Conservation (phyloP, 768 basidiomycete species). For the Wakefieldia striispora region DNA sequence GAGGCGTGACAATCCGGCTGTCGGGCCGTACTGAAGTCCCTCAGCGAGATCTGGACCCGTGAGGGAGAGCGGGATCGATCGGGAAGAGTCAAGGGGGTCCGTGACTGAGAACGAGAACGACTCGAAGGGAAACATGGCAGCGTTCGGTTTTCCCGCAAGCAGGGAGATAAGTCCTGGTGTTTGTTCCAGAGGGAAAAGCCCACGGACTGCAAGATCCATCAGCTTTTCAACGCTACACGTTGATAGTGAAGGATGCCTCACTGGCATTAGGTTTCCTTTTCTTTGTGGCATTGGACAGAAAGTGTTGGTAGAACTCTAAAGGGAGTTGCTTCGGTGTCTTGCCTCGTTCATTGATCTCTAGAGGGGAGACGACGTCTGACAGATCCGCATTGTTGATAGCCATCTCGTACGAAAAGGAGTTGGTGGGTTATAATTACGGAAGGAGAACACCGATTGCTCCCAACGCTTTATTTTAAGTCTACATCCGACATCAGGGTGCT, state of each 20-base stretch:
- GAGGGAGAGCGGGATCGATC: constrained; percentile 52
- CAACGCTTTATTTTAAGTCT: constrained; percentile 1
- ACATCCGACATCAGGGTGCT: not conserved
- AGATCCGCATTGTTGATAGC: not conserved
- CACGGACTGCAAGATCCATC: constrained; percentile 45
- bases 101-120: constrained; percentile 66
- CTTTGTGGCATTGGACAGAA: constrained; percentile 63
- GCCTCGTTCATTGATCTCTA: not conserved
- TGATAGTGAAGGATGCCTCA: constrained; percentile 27
- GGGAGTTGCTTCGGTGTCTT: constrained; percentile 37
- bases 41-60: constrained; percentile 56
- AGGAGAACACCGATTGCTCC: not conserved
- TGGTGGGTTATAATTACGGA: not conserved
- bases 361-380: not conserved
- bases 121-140: constrained; percentile 87
- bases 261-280: constrained; percentile 58
- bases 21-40: constrained; percentile 77
- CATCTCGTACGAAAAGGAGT: constrained; percentile 6
- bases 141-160: constrained; percentile 90
- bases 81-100: constrained; percentile 43
- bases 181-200: constrained; percentile 76
- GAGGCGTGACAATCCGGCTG: constrained; percentile 64
- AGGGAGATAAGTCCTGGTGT: constrained; percentile 76
- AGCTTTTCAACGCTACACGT: not conserved
- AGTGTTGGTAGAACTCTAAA: constrained; percentile 51